Evolutionary conservation across 345 rosid genomes (phyloP).

Genomic region (Lenwebbia sp.): DNA sequence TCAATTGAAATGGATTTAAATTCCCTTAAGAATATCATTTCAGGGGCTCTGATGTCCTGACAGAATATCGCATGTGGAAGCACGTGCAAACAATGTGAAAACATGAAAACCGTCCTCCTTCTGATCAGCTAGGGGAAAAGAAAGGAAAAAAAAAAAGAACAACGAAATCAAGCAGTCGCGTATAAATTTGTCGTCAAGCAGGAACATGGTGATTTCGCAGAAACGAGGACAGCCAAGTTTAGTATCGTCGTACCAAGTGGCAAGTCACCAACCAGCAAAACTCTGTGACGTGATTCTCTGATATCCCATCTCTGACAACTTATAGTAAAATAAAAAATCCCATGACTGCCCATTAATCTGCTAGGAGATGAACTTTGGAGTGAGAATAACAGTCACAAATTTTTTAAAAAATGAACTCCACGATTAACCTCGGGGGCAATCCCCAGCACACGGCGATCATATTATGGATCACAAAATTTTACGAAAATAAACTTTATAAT

Average conservation of each 20-base stretch:
- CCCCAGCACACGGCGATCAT: too few species aligned
- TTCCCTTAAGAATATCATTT: not conserved
- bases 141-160: not conserved
- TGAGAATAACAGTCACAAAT: too few species aligned
- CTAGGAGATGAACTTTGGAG: not conserved
- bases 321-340: not conserved
- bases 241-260: not conserved
- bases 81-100: not conserved
- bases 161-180: not conserved
- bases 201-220: not conserved
- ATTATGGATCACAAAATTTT: too few species aligned
- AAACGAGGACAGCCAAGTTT: not conserved
- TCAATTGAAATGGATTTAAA: not conserved
- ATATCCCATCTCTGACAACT: not conserved
- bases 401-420: too few species aligned
- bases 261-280: not conserved
- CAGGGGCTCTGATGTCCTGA: not conserved
- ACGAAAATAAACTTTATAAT: too few species aligned
- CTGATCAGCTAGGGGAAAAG: not conserved
- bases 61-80: not conserved
- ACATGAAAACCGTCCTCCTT: not conserved
- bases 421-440: too few species aligned
- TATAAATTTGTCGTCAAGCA: not conserved
- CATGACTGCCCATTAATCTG: not conserved
- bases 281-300: not conserved